Evolutionary conservation across 139 green algal genomes (phyloP), one percentile per base, ranked within the genome.

Genomic region (Nannochloris sp.): DNA sequence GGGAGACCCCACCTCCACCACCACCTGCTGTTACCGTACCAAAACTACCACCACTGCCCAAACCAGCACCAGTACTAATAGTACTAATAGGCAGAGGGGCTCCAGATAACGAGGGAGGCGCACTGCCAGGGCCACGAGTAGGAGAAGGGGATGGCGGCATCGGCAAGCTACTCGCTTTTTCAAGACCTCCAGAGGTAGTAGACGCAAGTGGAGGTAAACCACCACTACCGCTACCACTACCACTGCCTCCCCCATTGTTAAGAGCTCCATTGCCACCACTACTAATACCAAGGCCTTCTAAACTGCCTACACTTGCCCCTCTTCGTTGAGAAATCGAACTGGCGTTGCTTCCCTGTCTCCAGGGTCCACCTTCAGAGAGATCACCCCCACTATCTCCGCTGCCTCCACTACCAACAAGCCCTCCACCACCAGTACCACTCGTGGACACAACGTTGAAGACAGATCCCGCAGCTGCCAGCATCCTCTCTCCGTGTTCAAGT

Each of bases 401-500:
- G 38, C 51, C 32, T 44, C 36, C 37, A 30, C 37, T n/a, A 53
- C 27, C 36, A 74, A 19, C 31, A n/a, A 29, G 8, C 33, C n/a
- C 14, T 72, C 37, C 37, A 33, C 66, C 33, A 61, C 32, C 37
- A 60, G 32, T 37, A n/a, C n/a, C n/a, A n/a, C n/a, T n/a, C n/a
- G n/a, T n/a, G n/a, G n/a, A n/a, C n/a, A n/a, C n/a, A n/a, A 61
- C 44, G 46, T 68, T 69, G 45, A 86, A 87, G 15, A 85, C 66
- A 10, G 42, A 47, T 0, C 76, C 64, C 6, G 69, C 80, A 9
- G 67, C 73, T 6, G 42, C 35, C 15, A 84, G 61, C 63, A 88
- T 69, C 39, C 80, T 75, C 19, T 85, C 72, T 3, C 72, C 81
- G 48, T 88, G 81, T 6, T 71, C 61, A 24, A 85, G 23, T 67